phyloP scores from a whole-genome alignment of 441 rosid species.

The Jatropha podagrica region DNA sequence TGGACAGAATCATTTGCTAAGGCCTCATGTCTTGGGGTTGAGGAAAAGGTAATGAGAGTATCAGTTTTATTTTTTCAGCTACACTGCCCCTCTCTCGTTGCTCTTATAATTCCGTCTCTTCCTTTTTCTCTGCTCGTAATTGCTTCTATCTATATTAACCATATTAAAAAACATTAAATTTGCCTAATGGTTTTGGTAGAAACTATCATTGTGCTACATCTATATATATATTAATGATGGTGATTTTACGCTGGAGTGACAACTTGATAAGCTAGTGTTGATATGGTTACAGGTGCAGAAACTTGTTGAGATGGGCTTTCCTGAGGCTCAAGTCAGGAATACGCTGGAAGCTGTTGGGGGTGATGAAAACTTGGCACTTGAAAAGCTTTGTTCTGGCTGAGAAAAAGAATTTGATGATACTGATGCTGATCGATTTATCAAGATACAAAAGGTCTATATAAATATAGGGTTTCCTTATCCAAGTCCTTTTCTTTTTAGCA shows the following conservation, averaged over 20 bases:
- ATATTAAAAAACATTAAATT: too few relatives aligned
- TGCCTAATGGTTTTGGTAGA: too few relatives aligned
- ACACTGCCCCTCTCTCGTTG: background rate
- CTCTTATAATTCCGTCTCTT: too few relatives aligned
- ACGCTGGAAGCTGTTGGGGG: conserved; percentile 77
- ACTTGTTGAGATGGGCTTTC: conserved; percentile 95
- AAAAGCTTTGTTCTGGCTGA: conserved; percentile 76
- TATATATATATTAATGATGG: background rate
- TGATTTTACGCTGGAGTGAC: background rate
- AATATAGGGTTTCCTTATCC: conserved; percentile 14
- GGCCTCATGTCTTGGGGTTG: conserved; percentile 66
- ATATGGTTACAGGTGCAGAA: conserved; percentile 56
- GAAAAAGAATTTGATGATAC: background rate
- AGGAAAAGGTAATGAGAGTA: conserved; percentile 67
- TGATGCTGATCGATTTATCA: background rate
- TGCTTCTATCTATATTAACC: too few relatives aligned
- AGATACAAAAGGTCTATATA: conserved; percentile 21
- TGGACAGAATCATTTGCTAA: conserved; percentile 96
- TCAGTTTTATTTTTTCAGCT: background rate
- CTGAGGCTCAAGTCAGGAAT: conserved; percentile 69
- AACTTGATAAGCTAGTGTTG: conserved; percentile 13
- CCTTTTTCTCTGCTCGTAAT: too few relatives aligned
- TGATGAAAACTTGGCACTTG: conserved; percentile 94
- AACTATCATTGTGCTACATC: background rate
- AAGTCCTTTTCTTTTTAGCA: background rate